Conservation (phyloP, 78 protist genomes). For the Dictyostelium firmibasis region DNA sequence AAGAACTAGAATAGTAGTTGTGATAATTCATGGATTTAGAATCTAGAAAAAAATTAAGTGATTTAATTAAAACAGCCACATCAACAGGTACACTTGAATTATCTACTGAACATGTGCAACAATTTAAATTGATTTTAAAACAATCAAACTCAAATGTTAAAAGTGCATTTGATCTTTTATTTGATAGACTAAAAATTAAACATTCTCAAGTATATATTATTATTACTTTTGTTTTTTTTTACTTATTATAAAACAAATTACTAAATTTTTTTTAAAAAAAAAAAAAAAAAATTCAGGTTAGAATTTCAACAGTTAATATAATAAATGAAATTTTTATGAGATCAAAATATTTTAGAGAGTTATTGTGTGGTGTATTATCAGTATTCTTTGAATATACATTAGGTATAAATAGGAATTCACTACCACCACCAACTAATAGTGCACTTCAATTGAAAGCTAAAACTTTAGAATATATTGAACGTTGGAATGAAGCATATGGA, state of each 20-base stretch:
- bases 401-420: slow-evolving; percentile 24
- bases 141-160: slow-evolving; percentile 53
- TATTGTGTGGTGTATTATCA: slow-evolving; percentile 35
- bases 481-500: slow-evolving; percentile 59
- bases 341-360: slow-evolving; percentile 66
- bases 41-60: slow-evolving; percentile 44
- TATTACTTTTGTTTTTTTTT: background rate
- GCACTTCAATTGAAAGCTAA: slow-evolving; percentile 20
- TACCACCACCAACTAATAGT: slow-evolving; percentile 62
- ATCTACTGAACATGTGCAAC: slow-evolving; percentile 28
- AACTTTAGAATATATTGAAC: slow-evolving; percentile 50
- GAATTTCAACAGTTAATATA: slow-evolving; percentile 64
- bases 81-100: slow-evolving; percentile 28
- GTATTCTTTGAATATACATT: slow-evolving; percentile 34
- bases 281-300: no score
- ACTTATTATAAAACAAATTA: no score
- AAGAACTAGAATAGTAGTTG: background rate
- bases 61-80: slow-evolving; percentile 52
- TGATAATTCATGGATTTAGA: slow-evolving; percentile 38
- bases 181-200: slow-evolving; percentile 38
- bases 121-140: slow-evolving; percentile 19
- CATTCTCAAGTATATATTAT: slow-evolving; percentile 44
- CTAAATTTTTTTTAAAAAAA: no score
- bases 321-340: slow-evolving; percentile 67
- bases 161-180: slow-evolving; percentile 46